Base-by-base conservation (phyloP, 768 basidiomycete genomes). In the Amanita jacksonii region DNA sequence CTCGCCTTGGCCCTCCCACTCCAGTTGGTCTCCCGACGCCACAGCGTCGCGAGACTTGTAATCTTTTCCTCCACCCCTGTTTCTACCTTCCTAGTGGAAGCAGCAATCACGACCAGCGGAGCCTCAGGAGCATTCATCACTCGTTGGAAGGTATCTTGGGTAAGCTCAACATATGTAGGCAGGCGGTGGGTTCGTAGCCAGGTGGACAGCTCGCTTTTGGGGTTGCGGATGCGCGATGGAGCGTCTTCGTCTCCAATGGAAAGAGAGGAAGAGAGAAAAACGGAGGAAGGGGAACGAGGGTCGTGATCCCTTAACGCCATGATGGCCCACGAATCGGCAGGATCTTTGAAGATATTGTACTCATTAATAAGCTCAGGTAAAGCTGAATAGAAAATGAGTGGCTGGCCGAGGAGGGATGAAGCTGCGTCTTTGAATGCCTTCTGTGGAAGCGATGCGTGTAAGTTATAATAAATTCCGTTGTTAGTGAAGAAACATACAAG, bases 101-200 rank as follows among this genome's bases (percentile, higher is more conserved):
- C 76, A 10, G 72, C 81, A 39, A 98, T 73, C 5, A 92, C 81
- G 2, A 97, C 87, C 9, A 90, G 70, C 1, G 89, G 85, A 4
- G 67, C 59, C 19, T 82, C 73, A 0, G 79, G 76, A 8, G 83
- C 79, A 39, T 85, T 82, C 89, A 97, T 93, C 33, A 96, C 76
- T 8, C 70, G 73, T 51, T 86, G 80, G 70, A 91, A 96, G 3
- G 82, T 80, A 40, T 81, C 80, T 32, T 79, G 74, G 15, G 76
- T 78, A 35, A 97, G 75, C 60, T 94, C 85, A 15, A 80, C 55
- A 8, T 77, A 65, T 1, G 78, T 76, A 0, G 90, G 88, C 18
- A 90, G 74, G 23, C 82, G 78, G 58, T 96, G 74, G 0, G 65
- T 57, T 2, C 79, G 57, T 13, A 92, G 64, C 81, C 86, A 93